Evolutionary conservation across 768 basidiomycete genomes (phyloP).

Genomic region (Mycena haematopus): DNA sequence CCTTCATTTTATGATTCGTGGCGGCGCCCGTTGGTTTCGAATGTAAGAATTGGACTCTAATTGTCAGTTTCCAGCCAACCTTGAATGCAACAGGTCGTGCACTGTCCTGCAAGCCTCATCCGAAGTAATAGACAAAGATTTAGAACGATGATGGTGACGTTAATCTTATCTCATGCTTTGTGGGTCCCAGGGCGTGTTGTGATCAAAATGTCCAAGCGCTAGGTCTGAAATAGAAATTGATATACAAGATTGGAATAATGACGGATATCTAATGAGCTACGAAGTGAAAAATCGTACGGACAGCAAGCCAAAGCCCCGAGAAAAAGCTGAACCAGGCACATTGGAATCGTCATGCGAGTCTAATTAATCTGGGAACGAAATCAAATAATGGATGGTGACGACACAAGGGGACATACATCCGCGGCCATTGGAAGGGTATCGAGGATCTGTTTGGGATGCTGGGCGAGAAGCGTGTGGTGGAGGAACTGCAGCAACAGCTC

Average conservation of each 20-base stretch:
- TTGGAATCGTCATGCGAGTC: not conserved
- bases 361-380: conserved; percentile 8
- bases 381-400: not conserved
- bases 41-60: no score
- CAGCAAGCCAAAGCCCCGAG: conserved; percentile 4
- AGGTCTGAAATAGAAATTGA: conserved; percentile 22
- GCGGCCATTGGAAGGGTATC: conserved; percentile 20
- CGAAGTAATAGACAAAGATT: no score
- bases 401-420: conserved; percentile 10
- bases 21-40: no score
- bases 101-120: no score
- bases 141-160: not conserved
- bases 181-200: conserved; percentile 1
- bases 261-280: not conserved
- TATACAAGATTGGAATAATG: conserved; percentile 2
- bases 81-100: no score
- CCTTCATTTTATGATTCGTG: no score
- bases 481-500: not conserved
- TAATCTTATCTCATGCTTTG: conserved; percentile 5
- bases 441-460: conserved; percentile 6
- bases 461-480: conserved; percentile 10
- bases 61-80: no score
- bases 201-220: conserved; percentile 21
- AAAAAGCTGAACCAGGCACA: conserved; percentile 21
- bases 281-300: conserved; percentile 14